phyloP scores from a whole-genome alignment of 345 rosid species.

The Brassica juncea region DNA sequence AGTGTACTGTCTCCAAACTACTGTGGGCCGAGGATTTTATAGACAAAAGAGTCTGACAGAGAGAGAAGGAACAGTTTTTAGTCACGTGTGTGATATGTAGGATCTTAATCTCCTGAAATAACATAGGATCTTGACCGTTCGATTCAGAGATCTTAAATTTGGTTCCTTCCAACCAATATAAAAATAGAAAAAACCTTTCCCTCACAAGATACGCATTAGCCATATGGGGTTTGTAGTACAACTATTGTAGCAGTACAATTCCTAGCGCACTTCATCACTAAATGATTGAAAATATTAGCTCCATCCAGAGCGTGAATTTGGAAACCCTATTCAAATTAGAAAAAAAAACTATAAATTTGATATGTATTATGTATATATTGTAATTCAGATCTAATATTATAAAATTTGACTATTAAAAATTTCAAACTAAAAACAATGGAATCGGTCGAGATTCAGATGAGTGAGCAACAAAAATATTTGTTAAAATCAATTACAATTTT shows the following conservation, averaged over 20 bases:
- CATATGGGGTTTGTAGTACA: not conserved
- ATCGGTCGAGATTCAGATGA: no score
- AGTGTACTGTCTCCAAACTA: slow-evolving; percentile 29
- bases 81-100: slow-evolving; percentile 31
- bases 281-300: not conserved
- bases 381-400: no score
- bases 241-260: not conserved
- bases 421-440: no score
- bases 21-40: slow-evolving; percentile 36
- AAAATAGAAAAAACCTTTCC: slow-evolving; percentile 1
- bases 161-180: not conserved
- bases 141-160: slow-evolving; percentile 2
- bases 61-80: not conserved
- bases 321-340: no score
- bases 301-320: not conserved
- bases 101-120: slow-evolving; percentile 26
- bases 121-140: slow-evolving; percentile 33
- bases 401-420: no score
- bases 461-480: no score
- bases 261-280: not conserved
- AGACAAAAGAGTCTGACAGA: slow-evolving; percentile 29
- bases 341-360: no score
- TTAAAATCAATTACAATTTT: no score
- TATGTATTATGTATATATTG: no score
- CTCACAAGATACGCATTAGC: not conserved